Evolutionary conservation across 1,284 basidiomycete species (phyloP).

Genomic region (Leccinum huronense): DNA sequence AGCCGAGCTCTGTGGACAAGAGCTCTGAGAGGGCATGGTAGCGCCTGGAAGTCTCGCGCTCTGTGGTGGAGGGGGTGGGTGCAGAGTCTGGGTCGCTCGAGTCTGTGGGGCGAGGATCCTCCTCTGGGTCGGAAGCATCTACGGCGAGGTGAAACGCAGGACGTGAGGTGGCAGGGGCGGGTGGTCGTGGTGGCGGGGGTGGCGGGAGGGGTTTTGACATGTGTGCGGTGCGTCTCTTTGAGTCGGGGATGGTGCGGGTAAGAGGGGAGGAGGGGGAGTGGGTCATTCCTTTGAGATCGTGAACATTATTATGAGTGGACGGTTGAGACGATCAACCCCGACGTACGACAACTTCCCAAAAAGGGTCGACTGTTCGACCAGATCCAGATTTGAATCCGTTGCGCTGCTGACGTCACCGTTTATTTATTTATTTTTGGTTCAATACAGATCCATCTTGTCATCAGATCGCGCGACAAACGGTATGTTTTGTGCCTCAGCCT

Average conservation of each 20-base stretch:
- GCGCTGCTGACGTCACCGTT: constrained; percentile 20
- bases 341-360: constrained; percentile 11
- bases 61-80: not conserved
- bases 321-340: constrained; percentile 12
- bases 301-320: not conserved
- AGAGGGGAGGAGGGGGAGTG: constrained; percentile 38
- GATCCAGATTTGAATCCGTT: constrained; percentile 14
- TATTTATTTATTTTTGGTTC: constrained; percentile 14
- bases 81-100: constrained; percentile 8
- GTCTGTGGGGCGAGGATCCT: constrained; percentile 15
- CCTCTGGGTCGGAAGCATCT: constrained; percentile 28
- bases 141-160: constrained; percentile 38
- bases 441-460: constrained; percentile 60
- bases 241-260: constrained; percentile 1
- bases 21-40: constrained; percentile 78
- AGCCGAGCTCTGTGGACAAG: constrained; percentile 78
- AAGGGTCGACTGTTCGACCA: constrained; percentile 3
- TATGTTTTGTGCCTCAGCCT: constrained; percentile 57
- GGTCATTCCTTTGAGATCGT: constrained; percentile 9
- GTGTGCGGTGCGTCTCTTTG: constrained; percentile 30
- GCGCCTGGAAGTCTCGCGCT: constrained; percentile 46
- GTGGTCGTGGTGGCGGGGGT: constrained; percentile 9
- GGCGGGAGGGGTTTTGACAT: constrained; percentile 30
- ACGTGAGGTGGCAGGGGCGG: constrained; percentile 14
- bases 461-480: constrained; percentile 58